phyloP scores from a whole-genome alignment of 2,329 filamentous ascomycete genomes.

The Trichoderma asperellum region DNA sequence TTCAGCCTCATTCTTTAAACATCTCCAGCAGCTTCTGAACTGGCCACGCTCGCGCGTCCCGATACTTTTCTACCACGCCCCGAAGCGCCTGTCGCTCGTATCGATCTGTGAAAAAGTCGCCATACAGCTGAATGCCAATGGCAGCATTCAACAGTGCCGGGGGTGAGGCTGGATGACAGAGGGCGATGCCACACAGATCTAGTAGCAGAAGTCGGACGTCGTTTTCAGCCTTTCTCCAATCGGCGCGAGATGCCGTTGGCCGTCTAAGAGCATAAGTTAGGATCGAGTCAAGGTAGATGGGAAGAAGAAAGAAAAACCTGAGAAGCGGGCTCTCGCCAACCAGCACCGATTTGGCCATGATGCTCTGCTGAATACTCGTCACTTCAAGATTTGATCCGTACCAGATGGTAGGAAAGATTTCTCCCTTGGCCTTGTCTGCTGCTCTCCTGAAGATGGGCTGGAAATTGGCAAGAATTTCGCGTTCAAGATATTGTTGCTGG shows the following conservation, averaged over 20 bases:
- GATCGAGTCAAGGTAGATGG: not conserved
- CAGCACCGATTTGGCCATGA: slow-evolving; percentile 47
- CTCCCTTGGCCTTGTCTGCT: slow-evolving; percentile 44
- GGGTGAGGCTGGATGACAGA: slow-evolving; percentile 45
- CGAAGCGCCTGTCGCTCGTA: slow-evolving; percentile 45
- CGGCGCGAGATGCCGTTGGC: slow-evolving; percentile 37
- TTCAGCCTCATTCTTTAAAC: slow-evolving; percentile 34
- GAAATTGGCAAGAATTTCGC: slow-evolving; percentile 39
- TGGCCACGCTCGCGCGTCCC: slow-evolving; percentile 48
- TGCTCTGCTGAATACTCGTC: slow-evolving; percentile 47
- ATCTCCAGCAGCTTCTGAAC: slow-evolving; percentile 44
- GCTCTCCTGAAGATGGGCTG: slow-evolving; percentile 42
- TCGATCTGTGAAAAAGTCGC: slow-evolving; percentile 47
- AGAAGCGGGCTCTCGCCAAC: slow-evolving; percentile 46
- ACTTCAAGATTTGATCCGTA: slow-evolving; percentile 46
- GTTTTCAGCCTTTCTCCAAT: slow-evolving; percentile 45
- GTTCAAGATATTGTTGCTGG: slow-evolving; percentile 44
- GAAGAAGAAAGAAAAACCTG: not conserved
- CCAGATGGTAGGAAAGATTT: slow-evolving; percentile 48
- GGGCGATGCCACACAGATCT: slow-evolving; percentile 47
- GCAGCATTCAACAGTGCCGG: slow-evolving; percentile 46
- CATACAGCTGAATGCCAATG: slow-evolving; percentile 48
- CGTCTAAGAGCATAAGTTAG: slow-evolving; percentile 30
- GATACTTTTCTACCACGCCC: slow-evolving; percentile 50
- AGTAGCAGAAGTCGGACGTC: slow-evolving; percentile 45